phyloP scores from a whole-genome alignment of 176 grass and related monocot genomes.

The Triticum dicoccoides region DNA sequence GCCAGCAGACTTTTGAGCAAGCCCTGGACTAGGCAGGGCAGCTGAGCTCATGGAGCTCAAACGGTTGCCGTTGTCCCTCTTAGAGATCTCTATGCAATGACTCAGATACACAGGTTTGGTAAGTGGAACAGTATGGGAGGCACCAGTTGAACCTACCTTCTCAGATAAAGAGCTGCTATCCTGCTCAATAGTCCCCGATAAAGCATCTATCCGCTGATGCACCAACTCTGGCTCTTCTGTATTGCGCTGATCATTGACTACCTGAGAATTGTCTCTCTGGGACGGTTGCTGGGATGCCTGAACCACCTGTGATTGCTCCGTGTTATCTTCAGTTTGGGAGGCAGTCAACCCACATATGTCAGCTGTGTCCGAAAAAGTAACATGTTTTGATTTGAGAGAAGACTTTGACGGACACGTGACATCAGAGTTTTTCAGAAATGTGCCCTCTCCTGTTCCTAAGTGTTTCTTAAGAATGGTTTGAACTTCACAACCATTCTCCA shows the following conservation, averaged over 20 bases:
- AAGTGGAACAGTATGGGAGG: background rate
- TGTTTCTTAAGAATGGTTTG: slow-evolving; percentile 66
- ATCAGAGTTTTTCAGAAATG: slow-evolving; percentile 18
- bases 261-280: slow-evolving; percentile 11
- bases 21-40: slow-evolving; percentile 28
- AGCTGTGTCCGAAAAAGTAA: slow-evolving; percentile 57
- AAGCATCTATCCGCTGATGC: slow-evolving; percentile 20
- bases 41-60: slow-evolving; percentile 25
- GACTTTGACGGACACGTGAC: slow-evolving; percentile 15
- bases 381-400: slow-evolving; percentile 46
- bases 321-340: slow-evolving; percentile 36
- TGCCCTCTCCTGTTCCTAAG: slow-evolving; percentile 26
- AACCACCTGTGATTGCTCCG: slow-evolving; percentile 34
- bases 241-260: slow-evolving; percentile 21
- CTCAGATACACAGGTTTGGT: slow-evolving; percentile 25
- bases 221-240: slow-evolving; percentile 24
- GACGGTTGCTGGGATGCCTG: slow-evolving; percentile 24
- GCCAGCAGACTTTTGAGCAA: slow-evolving; percentile 11
- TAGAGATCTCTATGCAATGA: slow-evolving; percentile 30
- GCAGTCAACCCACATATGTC: slow-evolving; percentile 30
- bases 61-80: slow-evolving; percentile 27
- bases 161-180: slow-evolving; percentile 36
- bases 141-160: slow-evolving; percentile 26
- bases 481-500: slow-evolving; percentile 32
- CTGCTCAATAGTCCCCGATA: slow-evolving; percentile 12